A percentile compares a stretch with the other conserved stretches of the same genome.
Evolutionary conservation across 768 basidiomycete genomes (phyloP).

Genomic region (Kwoniella botswanensis): DNA sequence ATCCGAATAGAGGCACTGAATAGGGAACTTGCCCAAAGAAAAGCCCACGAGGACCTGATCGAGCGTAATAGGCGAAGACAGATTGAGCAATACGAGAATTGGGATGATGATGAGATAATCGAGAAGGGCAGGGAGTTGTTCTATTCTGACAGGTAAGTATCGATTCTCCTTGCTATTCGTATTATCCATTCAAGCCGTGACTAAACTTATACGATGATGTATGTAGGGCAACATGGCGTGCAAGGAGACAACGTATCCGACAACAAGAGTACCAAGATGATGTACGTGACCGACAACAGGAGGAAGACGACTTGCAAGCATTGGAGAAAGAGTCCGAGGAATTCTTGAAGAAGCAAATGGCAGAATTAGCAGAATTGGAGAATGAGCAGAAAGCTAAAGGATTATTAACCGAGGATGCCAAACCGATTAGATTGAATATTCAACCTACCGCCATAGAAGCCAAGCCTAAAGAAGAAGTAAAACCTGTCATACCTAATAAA

Average conservation of each 20-base stretch:
- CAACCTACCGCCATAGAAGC: slow-evolving; percentile 62
- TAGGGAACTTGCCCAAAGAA: slow-evolving; percentile 51
- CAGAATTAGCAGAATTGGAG: slow-evolving; percentile 89
- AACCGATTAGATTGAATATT: slow-evolving; percentile 79
- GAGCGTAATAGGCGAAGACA: slow-evolving; percentile 35
- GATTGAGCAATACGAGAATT: slow-evolving; percentile 70
- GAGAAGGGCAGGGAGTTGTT: slow-evolving; percentile 92
- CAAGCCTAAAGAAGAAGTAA: slow-evolving; percentile 64
- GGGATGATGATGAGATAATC: slow-evolving; percentile 86
- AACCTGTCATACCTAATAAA: slow-evolving; percentile 22
- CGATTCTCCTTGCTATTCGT: neutral
- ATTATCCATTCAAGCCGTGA: neutral
- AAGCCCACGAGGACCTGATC: slow-evolving; percentile 43
- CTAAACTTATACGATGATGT: neutral
- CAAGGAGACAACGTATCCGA: slow-evolving; percentile 71
- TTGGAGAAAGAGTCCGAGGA: slow-evolving; percentile 88
- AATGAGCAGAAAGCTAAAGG: slow-evolving; percentile 91
- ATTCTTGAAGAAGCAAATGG: slow-evolving; percentile 92
- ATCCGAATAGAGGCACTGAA: slow-evolving; percentile 67
- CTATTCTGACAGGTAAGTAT: slow-evolving; percentile 81
- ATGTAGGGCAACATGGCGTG: slow-evolving; percentile 80
- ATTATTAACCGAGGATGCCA: slow-evolving; percentile 86
- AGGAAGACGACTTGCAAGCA: slow-evolving; percentile 85
- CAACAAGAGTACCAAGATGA: slow-evolving; percentile 78
- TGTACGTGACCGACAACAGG: slow-evolving; percentile 77